A percentile compares a stretch with the other conserved stretches of the same genome.
These are phyloP conservation scores for Blastobotrys elegans DNA, from an alignment of 1,139 yeast genomes.

Conservation along the genomic window DNA sequence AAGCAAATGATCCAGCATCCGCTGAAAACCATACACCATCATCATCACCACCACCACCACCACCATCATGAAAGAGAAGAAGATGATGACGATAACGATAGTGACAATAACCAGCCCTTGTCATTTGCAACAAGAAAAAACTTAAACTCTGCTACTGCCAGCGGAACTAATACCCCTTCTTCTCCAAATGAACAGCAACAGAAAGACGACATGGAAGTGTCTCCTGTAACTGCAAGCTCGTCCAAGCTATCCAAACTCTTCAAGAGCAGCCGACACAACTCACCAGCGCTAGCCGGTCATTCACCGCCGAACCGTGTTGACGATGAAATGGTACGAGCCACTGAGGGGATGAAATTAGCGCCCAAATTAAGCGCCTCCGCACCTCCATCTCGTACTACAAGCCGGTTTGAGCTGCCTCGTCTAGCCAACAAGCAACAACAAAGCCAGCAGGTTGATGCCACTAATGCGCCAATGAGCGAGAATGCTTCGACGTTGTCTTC, in stretches of 20 bases:
- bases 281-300: neutral
- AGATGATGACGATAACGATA: neutral
- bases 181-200: neutral
- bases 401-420: neutral
- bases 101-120: too few relatives aligned
- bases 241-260: neutral
- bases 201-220: neutral
- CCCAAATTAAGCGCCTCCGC: slow-evolving; percentile 6
- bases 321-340: neutral
- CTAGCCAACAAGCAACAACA: neutral
- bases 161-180: neutral
- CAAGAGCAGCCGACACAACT: neutral
- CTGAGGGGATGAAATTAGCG: neutral
- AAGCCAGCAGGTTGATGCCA: neutral
- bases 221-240: neutral
- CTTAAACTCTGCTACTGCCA: neutral
- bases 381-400: slow-evolving; percentile 7
- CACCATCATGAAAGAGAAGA: too few relatives aligned
- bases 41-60: neutral
- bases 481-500: neutral
- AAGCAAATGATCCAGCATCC: slow-evolving; percentile 8
- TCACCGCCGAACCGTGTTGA: neutral
- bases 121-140: neutral
- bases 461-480: neutral
- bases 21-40: slow-evolving; percentile 2